Conservation (phyloP, 2,329 filamentous ascomycete species). For the Aureobasidium mangrovei region DNA sequence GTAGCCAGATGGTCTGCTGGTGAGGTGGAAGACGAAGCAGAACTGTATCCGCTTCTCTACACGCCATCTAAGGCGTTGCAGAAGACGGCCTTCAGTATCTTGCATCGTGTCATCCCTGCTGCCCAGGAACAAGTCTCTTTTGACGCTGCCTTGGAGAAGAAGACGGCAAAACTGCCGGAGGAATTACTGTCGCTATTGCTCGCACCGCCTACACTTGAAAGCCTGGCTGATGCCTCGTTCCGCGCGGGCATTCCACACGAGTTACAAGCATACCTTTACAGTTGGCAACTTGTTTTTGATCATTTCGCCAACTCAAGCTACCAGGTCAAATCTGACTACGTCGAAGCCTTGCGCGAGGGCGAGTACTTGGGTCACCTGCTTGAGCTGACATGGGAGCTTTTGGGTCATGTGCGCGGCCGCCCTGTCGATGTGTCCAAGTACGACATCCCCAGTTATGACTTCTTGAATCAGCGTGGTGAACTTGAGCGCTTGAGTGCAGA, state of each 20-base stretch:
- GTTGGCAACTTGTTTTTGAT: slow-evolving; percentile 86
- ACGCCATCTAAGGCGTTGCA: slow-evolving; percentile 69
- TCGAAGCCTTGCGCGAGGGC: slow-evolving; percentile 66
- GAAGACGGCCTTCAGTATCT: slow-evolving; percentile 66
- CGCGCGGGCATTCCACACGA: slow-evolving; percentile 56
- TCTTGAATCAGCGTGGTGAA: slow-evolving; percentile 4
- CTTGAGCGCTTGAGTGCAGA: slow-evolving; percentile 50
- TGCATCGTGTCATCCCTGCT: slow-evolving; percentile 71
- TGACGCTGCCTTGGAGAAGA: slow-evolving; percentile 64
- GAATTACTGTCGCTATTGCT: slow-evolving; percentile 78
- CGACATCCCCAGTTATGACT: slow-evolving; percentile 56
- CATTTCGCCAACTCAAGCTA: slow-evolving; percentile 57
- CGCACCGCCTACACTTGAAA: slow-evolving; percentile 64
- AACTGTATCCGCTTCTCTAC: slow-evolving; percentile 67
- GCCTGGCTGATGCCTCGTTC: slow-evolving; percentile 56
- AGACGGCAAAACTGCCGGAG: slow-evolving; percentile 64
- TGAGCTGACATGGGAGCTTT: slow-evolving; percentile 72
- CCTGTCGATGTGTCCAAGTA: slow-evolving; percentile 63
- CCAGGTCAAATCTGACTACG: slow-evolving; percentile 74
- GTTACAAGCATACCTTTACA: slow-evolving; percentile 72
- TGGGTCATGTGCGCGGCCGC: slow-evolving; percentile 67
- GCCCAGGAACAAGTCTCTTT: slow-evolving; percentile 75
- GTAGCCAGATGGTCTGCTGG: slow-evolving; percentile 55
- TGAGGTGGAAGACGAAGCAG: slow-evolving; percentile 53
- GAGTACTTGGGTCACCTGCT: slow-evolving; percentile 61